Base-by-base conservation (phyloP, 768 basidiomycete genomes). In the Rhodotorula babjevae region DNA sequence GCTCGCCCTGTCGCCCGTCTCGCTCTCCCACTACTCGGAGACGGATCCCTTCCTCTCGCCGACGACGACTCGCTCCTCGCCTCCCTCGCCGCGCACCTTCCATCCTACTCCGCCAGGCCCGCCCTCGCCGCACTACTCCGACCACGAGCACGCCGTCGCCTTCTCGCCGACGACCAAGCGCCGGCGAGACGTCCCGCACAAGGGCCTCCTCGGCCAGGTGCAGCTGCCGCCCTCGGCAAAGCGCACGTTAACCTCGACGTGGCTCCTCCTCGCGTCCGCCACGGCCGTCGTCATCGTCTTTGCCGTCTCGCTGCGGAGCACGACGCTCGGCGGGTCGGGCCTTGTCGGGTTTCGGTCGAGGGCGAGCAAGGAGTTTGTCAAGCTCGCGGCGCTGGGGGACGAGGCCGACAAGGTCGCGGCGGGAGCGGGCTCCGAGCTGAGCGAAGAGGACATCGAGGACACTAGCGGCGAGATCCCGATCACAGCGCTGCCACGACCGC, bases 21-120 rank as follows among this genome's bases (percentile, higher is more conserved):
- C 63, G 25, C 9, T 61, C 49, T 63, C 52, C 65, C 36, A 53
- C 9, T 58, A 27, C 42, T 31, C 40, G 10, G 69, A 71, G 44
- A 46, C 53, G 29, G 69, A 65, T n/a, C 52, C 63, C 3, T 65
- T 66, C 65, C 61, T 71, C 44, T 67, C 70, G 25, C 65, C 70
- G 12, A 55, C 56, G 33, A 12, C 56, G 12, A 2, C 56, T 11
- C 56, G 65, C 27, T 40, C 14, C 14, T 42, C 23, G 25, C 40
- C 55, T 33, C 55, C 31, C 33, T 36, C 56, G 2, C 56, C 56
- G 12, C 33, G 61, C 19, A n/a, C 19, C 36, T 31, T 27, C 27
- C 40, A 33, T 25, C n/a, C 67, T n/a, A 21, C 27, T 56, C 7
- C 61, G 42, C 23, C 53, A 47, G 18, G 11, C 27, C 31, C 15